Evolutionary conservation across 305 asterid genomes (phyloP).

Genomic region (Fraxinus floribunda): DNA sequence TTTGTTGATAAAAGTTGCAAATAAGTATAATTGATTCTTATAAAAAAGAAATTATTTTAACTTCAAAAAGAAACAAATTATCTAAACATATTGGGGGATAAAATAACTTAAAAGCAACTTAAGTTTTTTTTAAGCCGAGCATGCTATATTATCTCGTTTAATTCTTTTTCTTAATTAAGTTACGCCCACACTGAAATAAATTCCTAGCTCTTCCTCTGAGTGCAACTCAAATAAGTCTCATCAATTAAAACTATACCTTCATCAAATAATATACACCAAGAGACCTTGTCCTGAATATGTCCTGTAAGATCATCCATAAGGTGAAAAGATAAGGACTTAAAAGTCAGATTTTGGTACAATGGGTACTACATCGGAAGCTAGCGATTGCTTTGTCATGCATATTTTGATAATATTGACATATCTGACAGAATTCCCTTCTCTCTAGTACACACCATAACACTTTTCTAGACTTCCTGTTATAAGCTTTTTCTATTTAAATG

Average conservation of each 20-base stretch:
- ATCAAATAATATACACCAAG: neutral
- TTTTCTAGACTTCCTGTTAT: neutral
- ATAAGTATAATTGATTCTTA: neutral
- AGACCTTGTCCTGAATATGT: neutral
- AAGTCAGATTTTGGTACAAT: neutral
- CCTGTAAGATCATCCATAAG: neutral
- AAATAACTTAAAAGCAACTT: too few relatives aligned
- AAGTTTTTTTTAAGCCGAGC: too few relatives aligned
- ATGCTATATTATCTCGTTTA: too few relatives aligned
- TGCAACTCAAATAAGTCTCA: neutral
- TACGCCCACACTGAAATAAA: too few relatives aligned
- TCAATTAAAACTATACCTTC: neutral
- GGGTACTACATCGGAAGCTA: neutral
- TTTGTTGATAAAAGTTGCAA: neutral
- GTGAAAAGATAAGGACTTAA: neutral
- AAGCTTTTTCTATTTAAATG: neutral
- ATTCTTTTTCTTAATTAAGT: too few relatives aligned
- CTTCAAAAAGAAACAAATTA: neutral
- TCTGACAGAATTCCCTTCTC: neutral
- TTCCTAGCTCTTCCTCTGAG: too few relatives aligned
- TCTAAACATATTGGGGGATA: neutral
- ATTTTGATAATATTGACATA: neutral
- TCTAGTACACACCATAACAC: neutral
- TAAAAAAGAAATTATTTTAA: too few relatives aligned
- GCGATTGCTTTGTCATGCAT: neutral